A percentile compares a stretch with the other conserved stretches of the same genome.
Evolutionary conservation across 1,284 basidiomycete species (phyloP).

Genomic region (Sanguinoderma infundibulare): DNA sequence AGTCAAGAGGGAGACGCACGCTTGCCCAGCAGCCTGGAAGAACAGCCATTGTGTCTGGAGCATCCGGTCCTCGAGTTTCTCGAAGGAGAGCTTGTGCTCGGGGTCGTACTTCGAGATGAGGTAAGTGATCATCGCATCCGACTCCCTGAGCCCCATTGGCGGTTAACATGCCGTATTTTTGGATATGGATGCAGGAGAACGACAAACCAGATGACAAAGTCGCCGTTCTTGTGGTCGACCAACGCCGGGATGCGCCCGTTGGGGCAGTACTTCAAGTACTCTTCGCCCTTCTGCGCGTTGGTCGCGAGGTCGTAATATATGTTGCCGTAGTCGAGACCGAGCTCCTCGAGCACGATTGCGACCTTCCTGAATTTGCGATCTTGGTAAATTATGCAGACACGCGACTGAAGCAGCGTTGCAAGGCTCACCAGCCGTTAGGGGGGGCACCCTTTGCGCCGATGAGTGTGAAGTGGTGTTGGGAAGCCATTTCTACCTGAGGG

Average conservation of each 20-base stretch:
- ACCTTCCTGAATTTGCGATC: constrained; percentile 21
- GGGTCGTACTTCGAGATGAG: constrained; percentile 39
- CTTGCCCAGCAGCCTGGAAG: constrained; percentile 37
- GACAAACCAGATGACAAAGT: constrained; percentile 30
- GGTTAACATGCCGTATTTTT: not conserved
- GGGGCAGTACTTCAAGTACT: constrained; percentile 2
- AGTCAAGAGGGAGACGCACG: constrained; percentile 10
- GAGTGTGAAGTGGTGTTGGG: constrained; percentile 3
- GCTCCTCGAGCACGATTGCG: constrained; percentile 31
- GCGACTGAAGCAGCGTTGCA: not conserved
- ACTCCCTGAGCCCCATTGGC: constrained; percentile 31
- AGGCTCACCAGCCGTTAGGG: constrained; percentile 1
- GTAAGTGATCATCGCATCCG: constrained; percentile 39
- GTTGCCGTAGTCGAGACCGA: constrained; percentile 33
- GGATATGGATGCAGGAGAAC: not conserved
- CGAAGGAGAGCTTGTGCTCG: constrained; percentile 35
- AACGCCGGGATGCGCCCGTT: constrained; percentile 35
- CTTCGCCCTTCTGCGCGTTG: constrained; percentile 30
- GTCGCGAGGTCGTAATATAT: constrained; percentile 31
- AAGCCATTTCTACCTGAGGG: not conserved
- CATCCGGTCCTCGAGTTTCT: constrained; percentile 26
- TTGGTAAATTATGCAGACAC: not conserved
- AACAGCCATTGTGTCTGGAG: constrained; percentile 33
- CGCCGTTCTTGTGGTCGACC: constrained; percentile 38
- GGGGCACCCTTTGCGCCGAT: not conserved